Evolutionary conservation across 1,139 yeast species (phyloP), one percentile per base, ranked within the genome.

Genomic region (Meyerozyma sp.): DNA sequence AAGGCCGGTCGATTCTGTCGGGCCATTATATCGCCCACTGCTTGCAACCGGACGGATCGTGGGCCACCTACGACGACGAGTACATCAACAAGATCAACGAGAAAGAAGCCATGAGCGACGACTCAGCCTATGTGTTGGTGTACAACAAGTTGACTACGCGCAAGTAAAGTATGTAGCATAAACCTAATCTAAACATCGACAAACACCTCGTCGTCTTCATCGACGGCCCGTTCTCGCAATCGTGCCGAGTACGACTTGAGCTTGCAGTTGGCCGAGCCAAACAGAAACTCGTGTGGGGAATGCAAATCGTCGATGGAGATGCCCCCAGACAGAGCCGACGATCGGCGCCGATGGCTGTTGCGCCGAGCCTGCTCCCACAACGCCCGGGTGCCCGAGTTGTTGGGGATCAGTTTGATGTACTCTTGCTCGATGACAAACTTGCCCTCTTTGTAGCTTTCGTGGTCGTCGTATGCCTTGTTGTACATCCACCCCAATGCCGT

Each of bases 51-150:
- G 93, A 88, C 61, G 89, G 89, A 2, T 65, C 84, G 1, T 93
- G 98, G 98, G 83, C 89, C 29, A 84, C 91, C 9, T 93, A 91
- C 61, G 98, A 93, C 61, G 99, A 93, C 59, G 98, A 93, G 56
- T 81, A 83, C 57, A 82, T 89, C 51, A 85, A 87, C 56, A 75
- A 74, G 49, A 81, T 88, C 44, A 75, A 83, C 37, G 94, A 87
- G 57, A 73, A 79, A 44, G 82, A 79, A 43, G 96, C 89, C 1
- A 70, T 89, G 53, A 78, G 79, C 55, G 95, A 89, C 57, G 88
- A 94, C 23, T 81, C 89, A 32, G 98, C 98, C 2, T 93, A 93
- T 66, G 91, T 90, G 50, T 73, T 93, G 62, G 71, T 93, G 27
- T 93, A 93, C 66, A 79, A 93, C 39, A 79, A 87, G 58, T 64